Base-by-base conservation (phyloP, 164 flowering plant genomes). In the Stephania japonica region DNA sequence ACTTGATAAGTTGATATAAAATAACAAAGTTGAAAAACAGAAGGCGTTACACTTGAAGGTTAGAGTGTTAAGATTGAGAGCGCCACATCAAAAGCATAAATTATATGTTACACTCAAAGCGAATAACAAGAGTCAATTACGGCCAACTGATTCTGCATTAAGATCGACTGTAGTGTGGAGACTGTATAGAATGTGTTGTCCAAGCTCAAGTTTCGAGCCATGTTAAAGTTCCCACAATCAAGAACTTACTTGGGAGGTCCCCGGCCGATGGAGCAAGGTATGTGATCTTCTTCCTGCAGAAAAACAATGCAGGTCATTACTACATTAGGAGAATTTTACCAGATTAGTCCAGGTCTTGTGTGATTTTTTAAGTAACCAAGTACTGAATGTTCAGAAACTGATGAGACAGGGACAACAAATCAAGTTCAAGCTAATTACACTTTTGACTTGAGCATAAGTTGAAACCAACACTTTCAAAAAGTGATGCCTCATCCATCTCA, bases 211-310 rank as follows among this genome's bases (percentile, higher is more conserved):
- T 89, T 76, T 93, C 98, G 13, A 89, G 79, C 98, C 98, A 90
- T 41, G 92, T 80, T 82, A 95, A 76, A 42, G 86, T 80, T 70
- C 98, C 99, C 71, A 81, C 78, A 14, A 95, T 81, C 85, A 95
- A 77, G 66, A 77, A 87, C 78, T 83, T 91, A 80, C 99, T 83
- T 0, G 99, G 99, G 41, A 95, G 88, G 25, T 85, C 95, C 42
- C 99, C 99, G 21, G 89, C 86, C 14, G 91, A 84, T 38, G 97
- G 99, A 26, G 99, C 91, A 75, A 95, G 93, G 77, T 87, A 95
- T n/a, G 91, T 88, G 18, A 92, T 82, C 74, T 87, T 90, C 78
- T 84, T 91, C 90, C 97, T 89, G 87, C 14, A 32, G 43, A 70
- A 71, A 11, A 26, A 18, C 70, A n/a, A 32, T 21, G 56, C 21